phyloP scores from a whole-genome alignment of 192 early-diverging fungal species.

The Thamnidium elegans region DNA sequence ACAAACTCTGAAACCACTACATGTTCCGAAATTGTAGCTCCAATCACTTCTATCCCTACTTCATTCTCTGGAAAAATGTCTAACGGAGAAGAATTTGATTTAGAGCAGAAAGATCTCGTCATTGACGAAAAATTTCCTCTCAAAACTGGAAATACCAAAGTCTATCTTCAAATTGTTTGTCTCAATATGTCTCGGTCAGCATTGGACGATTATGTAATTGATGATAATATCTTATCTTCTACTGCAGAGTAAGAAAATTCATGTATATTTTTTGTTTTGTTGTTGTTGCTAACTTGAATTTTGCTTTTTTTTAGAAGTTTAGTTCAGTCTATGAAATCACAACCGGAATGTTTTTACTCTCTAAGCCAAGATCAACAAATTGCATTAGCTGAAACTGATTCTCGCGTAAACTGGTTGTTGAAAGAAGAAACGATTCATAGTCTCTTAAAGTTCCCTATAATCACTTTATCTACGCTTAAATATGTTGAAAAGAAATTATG shows the following conservation, averaged over 20 bases:
- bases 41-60: not conserved
- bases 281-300: not conserved
- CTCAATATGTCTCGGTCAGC: conserved; percentile 51
- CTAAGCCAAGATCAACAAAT: conserved; percentile 41
- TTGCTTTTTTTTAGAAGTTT: conserved; percentile 18
- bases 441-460: conserved; percentile 47
- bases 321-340: conserved; percentile 33
- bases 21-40: not conserved
- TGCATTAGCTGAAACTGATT: conserved; percentile 51
- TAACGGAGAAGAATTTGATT: not conserved
- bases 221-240: not conserved
- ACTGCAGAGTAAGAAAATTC: conserved; percentile 5
- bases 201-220: conserved; percentile 23
- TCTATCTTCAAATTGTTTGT: conserved; percentile 39
- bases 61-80: not conserved
- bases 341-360: conserved; percentile 34
- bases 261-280: not conserved
- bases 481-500: conserved; percentile 47
- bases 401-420: conserved; percentile 53
- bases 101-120: not conserved
- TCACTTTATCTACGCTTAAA: conserved; percentile 43
- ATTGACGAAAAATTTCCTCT: not conserved
- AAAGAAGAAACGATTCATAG: conserved; percentile 72
- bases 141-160: not conserved
- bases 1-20: not conserved